A percentile compares a stretch with the other conserved stretches of the same genome.
phyloP scores from a whole-genome alignment of 805 yeast genomes.

The Saccharomycodes ludwigii region DNA sequence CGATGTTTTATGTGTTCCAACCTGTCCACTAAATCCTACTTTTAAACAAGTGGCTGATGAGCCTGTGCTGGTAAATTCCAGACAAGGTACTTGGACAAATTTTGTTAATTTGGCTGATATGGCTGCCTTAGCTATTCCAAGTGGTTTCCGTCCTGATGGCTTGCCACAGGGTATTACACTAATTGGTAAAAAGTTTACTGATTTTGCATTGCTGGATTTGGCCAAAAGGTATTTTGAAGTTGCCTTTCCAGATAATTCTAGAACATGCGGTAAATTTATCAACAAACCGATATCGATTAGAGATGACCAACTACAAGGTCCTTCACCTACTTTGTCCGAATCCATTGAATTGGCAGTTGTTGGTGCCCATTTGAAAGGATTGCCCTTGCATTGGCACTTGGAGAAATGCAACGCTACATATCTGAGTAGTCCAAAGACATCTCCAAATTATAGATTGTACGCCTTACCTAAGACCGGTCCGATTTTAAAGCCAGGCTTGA shows the following conservation, averaged over 20 bases:
- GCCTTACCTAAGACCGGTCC: slow-evolving; percentile 80
- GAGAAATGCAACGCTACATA: slow-evolving; percentile 71
- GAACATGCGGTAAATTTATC: slow-evolving; percentile 40
- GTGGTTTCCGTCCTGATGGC: slow-evolving; percentile 77
- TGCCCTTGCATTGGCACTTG: slow-evolving; percentile 90
- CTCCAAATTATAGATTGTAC: slow-evolving; percentile 59
- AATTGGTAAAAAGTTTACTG: slow-evolving; percentile 71
- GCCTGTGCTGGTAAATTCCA: slow-evolving; percentile 73
- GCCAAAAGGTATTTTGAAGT: slow-evolving; percentile 58
- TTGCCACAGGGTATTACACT: slow-evolving; percentile 86
- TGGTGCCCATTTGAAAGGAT: slow-evolving; percentile 86
- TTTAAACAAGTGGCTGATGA: slow-evolving; percentile 59
- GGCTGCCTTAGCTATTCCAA: slow-evolving; percentile 85
- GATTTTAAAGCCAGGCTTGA: slow-evolving; percentile 78
- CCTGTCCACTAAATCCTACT: slow-evolving; percentile 87
- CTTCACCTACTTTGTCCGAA: slow-evolving; percentile 20
- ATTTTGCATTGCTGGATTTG: slow-evolving; percentile 75
- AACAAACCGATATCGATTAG: slow-evolving; percentile 6
- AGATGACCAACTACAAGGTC: slow-evolving; percentile 13
- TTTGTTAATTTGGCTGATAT: slow-evolving; percentile 90
- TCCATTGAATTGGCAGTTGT: slow-evolving; percentile 77
- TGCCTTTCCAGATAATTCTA: slow-evolving; percentile 30
- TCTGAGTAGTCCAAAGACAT: slow-evolving; percentile 52
- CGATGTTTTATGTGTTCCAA: slow-evolving; percentile 81
- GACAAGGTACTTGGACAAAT: slow-evolving; percentile 97